A percentile compares a stretch with the other conserved stretches of the same genome.
Evolutionary conservation across 75 land plant species (phyloP).

Genomic region (Selaginella moellendorffii): DNA sequence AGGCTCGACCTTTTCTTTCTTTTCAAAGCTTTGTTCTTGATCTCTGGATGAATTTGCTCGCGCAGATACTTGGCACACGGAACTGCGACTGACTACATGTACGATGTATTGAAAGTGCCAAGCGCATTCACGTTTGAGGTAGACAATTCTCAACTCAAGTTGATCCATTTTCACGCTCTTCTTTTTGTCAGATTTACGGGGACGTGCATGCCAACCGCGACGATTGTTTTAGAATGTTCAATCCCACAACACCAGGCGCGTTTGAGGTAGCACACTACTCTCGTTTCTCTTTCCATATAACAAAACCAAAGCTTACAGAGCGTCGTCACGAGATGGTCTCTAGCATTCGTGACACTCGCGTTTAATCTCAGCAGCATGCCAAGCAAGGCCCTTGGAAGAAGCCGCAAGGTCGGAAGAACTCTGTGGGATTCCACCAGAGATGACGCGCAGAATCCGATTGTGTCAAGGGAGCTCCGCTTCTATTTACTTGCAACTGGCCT

Average conservation of each 20-base stretch:
- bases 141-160: not conserved
- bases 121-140: slow-evolving; percentile 92
- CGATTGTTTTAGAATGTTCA: slow-evolving; percentile 96
- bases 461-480: too few relatives aligned
- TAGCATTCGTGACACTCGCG: slow-evolving; percentile 13
- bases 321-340: slow-evolving; percentile 18
- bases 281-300: not conserved
- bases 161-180: not conserved
- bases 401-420: not conserved
- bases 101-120: slow-evolving; percentile 58
- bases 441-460: too few relatives aligned
- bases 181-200: slow-evolving; percentile 57
- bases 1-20: not conserved
- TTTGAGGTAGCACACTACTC: slow-evolving; percentile 35
- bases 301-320: not conserved
- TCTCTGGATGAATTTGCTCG: not conserved
- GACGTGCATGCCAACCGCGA: slow-evolving; percentile 47
- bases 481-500: too few relatives aligned
- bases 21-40: not conserved
- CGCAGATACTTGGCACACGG: slow-evolving; percentile 95
- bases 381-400: not conserved
- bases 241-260: slow-evolving; percentile 40
- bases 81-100: slow-evolving; percentile 92
- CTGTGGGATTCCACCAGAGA: not conserved
- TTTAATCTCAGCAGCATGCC: slow-evolving; percentile 13